Evolutionary conservation across 2,329 filamentous ascomycete genomes (phyloP).

Genomic region (Lecanicillium sp.): DNA sequence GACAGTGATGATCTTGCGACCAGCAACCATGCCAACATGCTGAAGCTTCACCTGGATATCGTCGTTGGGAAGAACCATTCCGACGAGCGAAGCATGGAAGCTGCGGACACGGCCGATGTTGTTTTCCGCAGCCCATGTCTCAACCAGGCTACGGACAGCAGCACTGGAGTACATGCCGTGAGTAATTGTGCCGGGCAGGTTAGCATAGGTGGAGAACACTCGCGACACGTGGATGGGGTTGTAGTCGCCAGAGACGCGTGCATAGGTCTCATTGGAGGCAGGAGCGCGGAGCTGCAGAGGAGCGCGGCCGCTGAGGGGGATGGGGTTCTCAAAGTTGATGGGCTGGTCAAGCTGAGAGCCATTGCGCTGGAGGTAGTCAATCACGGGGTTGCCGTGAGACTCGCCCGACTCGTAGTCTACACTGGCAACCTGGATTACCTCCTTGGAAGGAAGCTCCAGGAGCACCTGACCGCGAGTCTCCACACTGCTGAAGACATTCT

Average conservation of each 20-base stretch:
- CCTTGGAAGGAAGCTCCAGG: constrained; percentile 91
- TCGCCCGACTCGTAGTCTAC: constrained; percentile 89
- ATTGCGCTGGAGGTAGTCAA: constrained; percentile 90
- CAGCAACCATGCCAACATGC: constrained; percentile 94
- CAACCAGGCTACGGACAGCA: constrained; percentile 87
- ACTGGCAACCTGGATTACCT: constrained; percentile 93
- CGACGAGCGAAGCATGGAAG: constrained; percentile 94
- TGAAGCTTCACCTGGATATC: constrained; percentile 91
- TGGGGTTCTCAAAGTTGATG: constrained; percentile 93
- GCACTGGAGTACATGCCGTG: constrained; percentile 99
- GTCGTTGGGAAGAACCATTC: constrained; percentile 97
- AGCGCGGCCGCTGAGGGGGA: constrained; percentile 87
- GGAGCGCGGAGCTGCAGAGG: constrained; percentile 84
- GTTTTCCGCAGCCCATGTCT: constrained; percentile 99
- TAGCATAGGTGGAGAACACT: constrained; percentile 92
- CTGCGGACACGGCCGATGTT: constrained; percentile 94
- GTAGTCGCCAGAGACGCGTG: constrained; percentile 94
- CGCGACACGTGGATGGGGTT: constrained; percentile 98
- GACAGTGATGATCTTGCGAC: constrained; percentile 98
- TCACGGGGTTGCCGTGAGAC: constrained; percentile 92
- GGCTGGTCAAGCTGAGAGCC: constrained; percentile 92
- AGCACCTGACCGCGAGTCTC: constrained; percentile 89
- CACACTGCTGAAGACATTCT: constrained; percentile 81
- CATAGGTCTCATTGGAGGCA: constrained; percentile 95
- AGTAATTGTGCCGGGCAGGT: constrained; percentile 92